These are phyloP conservation scores for Tricholoma sp. DNA, from an alignment of 768 basidiomycete species.

Conservation along the genomic window DNA sequence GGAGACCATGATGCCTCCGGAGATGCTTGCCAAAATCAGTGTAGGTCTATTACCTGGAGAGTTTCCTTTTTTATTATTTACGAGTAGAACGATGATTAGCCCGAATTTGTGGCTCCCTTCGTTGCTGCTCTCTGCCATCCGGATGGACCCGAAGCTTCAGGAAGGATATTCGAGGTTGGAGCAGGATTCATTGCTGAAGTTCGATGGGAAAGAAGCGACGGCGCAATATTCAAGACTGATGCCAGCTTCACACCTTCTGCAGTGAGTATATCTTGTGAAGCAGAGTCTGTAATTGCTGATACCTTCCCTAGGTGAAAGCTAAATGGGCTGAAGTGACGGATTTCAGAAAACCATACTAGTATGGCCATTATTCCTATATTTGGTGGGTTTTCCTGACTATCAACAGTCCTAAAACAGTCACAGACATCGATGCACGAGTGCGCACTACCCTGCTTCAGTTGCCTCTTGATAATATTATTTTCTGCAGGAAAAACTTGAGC, in stretches of 20 bases:
- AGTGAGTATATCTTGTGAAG: conserved; percentile 37
- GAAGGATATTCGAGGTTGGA: conserved; percentile 87
- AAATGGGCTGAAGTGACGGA: conserved; percentile 81
- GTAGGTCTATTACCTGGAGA: conserved; percentile 31
- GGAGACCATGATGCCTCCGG: conserved; percentile 90
- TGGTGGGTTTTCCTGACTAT: conserved; percentile 4
- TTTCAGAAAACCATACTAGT: conserved; percentile 70
- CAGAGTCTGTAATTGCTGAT: not conserved
- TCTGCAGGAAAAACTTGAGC: conserved; percentile 50
- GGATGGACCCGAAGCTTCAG: conserved; percentile 72
- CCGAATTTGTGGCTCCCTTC: conserved; percentile 89
- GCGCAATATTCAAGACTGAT: conserved; percentile 86
- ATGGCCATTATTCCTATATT: conserved; percentile 23
- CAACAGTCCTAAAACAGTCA: conserved; percentile 56
- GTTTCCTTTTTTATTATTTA: conserved; percentile 1
- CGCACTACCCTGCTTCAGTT: conserved; percentile 4
- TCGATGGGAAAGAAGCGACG: conserved; percentile 89
- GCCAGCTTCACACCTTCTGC: conserved; percentile 91
- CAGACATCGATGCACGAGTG: conserved; percentile 60
- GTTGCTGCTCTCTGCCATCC: conserved; percentile 86
- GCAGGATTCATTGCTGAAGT: conserved; percentile 90
- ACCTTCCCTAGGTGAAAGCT: conserved; percentile 56
- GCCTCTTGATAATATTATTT: not conserved
- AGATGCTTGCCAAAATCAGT: conserved; percentile 84
- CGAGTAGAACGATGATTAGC: conserved; percentile 35